Percentiles rank a stretch among this genome's conserved stretches.
Conservation (phyloP, 2,329 filamentous ascomycete genomes). For the Paraphaeosphaeria minitans region DNA sequence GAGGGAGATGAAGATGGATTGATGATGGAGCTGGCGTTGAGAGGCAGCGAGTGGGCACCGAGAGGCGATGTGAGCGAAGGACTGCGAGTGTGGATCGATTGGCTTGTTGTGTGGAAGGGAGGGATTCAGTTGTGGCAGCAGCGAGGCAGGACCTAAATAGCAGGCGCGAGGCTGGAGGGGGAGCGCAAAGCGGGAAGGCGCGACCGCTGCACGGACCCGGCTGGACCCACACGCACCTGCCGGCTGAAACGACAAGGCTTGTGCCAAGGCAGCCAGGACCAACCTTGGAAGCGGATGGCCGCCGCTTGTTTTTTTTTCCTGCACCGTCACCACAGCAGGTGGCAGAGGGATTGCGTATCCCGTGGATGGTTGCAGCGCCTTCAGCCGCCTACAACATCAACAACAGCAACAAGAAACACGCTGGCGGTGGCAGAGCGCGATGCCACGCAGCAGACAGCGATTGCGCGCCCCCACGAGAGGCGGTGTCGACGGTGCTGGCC, state of each 20-base stretch:
- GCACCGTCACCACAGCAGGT: too few species aligned
- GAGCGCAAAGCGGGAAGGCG: too few species aligned
- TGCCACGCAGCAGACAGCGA: background rate
- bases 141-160: slow-evolving; percentile 8
- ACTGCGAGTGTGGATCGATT: slow-evolving; percentile 2
- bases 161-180: slow-evolving; percentile 5
- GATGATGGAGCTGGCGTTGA: slow-evolving; percentile 3
- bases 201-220: slow-evolving; percentile 1
- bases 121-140: slow-evolving; percentile 4
- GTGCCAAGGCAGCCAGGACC: background rate
- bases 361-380: background rate
- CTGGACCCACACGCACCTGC: slow-evolving; percentile 4
- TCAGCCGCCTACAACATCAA: too few species aligned
- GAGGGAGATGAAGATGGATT: slow-evolving; percentile 12
- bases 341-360: too few species aligned
- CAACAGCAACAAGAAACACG: background rate
- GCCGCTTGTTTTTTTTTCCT: slow-evolving; percentile 8
- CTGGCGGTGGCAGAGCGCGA: background rate
- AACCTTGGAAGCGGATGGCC: background rate
- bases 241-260: slow-evolving; percentile 10
- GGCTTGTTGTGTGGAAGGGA: background rate
- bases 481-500: too few species aligned
- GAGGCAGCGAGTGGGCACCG: slow-evolving; percentile 8
- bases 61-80: slow-evolving; percentile 6
- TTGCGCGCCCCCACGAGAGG: background rate